Percentiles rank a stretch among this genome's conserved stretches.
These are phyloP conservation scores for Bipolaris cookei DNA, from an alignment of 2,329 filamentous ascomycete species.

Conservation along the genomic window DNA sequence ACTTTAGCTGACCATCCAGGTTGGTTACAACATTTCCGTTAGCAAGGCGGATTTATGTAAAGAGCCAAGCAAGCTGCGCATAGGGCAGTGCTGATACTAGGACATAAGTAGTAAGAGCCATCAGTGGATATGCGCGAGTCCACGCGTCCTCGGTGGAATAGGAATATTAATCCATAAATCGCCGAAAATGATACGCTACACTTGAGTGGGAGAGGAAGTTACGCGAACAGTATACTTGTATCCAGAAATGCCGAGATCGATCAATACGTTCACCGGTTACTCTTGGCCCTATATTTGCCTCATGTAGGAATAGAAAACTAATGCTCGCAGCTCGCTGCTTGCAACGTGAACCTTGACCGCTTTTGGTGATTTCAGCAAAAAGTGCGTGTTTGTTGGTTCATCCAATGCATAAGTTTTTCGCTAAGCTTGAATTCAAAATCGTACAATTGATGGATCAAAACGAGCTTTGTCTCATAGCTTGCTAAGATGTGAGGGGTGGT, in stretches of 20 bases:
- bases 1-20: slow-evolving; percentile 30
- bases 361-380: slow-evolving; percentile 10
- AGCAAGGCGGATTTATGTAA: slow-evolving; percentile 5
- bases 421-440: slow-evolving; percentile 4
- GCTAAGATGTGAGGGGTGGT: not conserved
- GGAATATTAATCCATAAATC: not conserved
- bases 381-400: slow-evolving; percentile 4
- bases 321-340: not conserved
- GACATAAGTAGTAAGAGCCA: not conserved
- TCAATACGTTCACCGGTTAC: not conserved
- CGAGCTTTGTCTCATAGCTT: slow-evolving; percentile 7
- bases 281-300: not conserved
- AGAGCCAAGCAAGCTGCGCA: not conserved
- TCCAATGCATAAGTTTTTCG: slow-evolving; percentile 2
- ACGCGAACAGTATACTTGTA: not conserved
- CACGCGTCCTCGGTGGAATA: not conserved
- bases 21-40: slow-evolving; percentile 13
- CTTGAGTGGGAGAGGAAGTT: not conserved
- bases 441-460: slow-evolving; percentile 3
- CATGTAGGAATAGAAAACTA: not conserved
- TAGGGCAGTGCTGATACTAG: not conserved
- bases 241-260: not conserved
- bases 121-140: not conserved
- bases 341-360: slow-evolving; percentile 2
- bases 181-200: not conserved